Conservation (phyloP, 2,329 filamentous ascomycete species). For the Fusarium xylarioides region DNA sequence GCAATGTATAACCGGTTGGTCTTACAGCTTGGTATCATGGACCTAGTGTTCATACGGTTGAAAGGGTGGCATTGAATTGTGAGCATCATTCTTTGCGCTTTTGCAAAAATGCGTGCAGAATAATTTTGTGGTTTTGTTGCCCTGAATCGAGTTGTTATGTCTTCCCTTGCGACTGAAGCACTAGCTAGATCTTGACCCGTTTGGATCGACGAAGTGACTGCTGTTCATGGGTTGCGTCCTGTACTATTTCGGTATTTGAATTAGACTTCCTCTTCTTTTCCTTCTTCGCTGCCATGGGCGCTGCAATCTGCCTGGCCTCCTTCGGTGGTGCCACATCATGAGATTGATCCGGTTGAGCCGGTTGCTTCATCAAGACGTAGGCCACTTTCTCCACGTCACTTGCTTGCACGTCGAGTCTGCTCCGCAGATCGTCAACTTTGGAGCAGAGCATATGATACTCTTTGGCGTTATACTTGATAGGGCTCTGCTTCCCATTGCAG, state of each 20-base stretch:
- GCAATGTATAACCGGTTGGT: not conserved
- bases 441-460: conserved; percentile 71
- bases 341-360: conserved; percentile 14
- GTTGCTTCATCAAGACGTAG: conserved; percentile 69
- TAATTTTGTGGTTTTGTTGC: not conserved
- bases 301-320: conserved; percentile 5
- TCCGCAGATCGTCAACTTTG: conserved; percentile 53
- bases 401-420: conserved; percentile 63
- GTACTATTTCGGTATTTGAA: conserved; percentile 2
- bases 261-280: conserved; percentile 38
- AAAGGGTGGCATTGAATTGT: not conserved
- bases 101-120: not conserved
- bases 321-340: conserved; percentile 7
- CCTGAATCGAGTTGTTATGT: not conserved
- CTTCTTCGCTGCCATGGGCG: conserved; percentile 1
- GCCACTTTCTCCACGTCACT: conserved; percentile 76
- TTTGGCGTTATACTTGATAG: conserved; percentile 74
- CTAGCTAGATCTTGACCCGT: conserved; percentile 34
- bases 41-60: not conserved
- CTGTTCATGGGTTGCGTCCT: conserved; percentile 24
- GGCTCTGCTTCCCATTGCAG: conserved; percentile 57
- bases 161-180: not conserved
- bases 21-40: not conserved
- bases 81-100: not conserved
- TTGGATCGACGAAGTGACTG: conserved; percentile 39